Conservation (phyloP, 1,139 yeast genomes). For the Debaryomyces sp. region DNA sequence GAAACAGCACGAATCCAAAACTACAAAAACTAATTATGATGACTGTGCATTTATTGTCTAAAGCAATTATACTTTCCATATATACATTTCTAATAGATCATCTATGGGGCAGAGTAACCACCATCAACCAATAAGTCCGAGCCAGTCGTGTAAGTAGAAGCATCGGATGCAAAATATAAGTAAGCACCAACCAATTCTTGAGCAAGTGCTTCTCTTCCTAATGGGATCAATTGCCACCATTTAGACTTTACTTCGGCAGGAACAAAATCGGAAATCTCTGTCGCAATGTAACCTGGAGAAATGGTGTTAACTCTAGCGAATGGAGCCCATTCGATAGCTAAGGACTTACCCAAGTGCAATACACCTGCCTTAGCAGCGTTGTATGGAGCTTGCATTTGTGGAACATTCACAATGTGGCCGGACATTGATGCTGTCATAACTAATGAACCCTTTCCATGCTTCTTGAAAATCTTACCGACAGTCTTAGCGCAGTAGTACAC, state of each 20-base stretch:
- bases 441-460: constrained; percentile 69
- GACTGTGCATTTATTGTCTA: background rate
- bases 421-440: constrained; percentile 86
- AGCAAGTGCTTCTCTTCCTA: constrained; percentile 79
- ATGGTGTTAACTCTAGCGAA: constrained; percentile 76
- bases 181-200: constrained; percentile 84
- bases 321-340: constrained; percentile 86
- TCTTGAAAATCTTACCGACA: constrained; percentile 73
- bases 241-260: constrained; percentile 35
- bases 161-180: constrained; percentile 79
- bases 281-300: constrained; percentile 77
- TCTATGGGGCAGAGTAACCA: constrained; percentile 60
- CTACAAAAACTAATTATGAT: background rate
- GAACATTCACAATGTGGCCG: constrained; percentile 79
- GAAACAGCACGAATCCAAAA: background rate
- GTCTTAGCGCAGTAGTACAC: constrained; percentile 74
- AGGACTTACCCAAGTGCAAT: constrained; percentile 71
- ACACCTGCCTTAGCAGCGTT: constrained; percentile 89
- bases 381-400: constrained; percentile 84
- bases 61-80: background rate
- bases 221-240: constrained; percentile 61
- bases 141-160: constrained; percentile 82
- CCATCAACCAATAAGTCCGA: constrained; percentile 85
- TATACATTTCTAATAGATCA: background rate
- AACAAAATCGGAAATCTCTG: constrained; percentile 55